Percentiles rank a stretch among this genome's conserved stretches.
Conservation (phyloP, 148 eudicot species). For the Mesembryanthemum crystallinum region DNA sequence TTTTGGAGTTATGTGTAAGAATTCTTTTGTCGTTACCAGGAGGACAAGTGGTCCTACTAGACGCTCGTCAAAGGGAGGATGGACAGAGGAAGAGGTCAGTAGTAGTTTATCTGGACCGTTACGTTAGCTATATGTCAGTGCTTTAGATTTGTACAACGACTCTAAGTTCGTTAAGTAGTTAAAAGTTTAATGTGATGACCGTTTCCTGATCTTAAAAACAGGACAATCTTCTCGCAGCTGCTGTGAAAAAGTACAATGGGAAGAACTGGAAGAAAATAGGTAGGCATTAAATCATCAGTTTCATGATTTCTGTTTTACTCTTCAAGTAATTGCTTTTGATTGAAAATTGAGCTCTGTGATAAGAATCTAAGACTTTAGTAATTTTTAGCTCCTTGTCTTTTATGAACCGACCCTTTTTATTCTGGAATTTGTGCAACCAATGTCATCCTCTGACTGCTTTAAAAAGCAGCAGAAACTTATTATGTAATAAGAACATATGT, state of each 20-base stretch:
- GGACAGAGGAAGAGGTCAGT: conserved; percentile 89
- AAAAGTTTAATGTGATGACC: not conserved
- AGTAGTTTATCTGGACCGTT: not conserved
- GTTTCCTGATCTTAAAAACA: conserved; percentile 22
- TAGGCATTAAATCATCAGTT: conserved; percentile 17
- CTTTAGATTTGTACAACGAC: not conserved
- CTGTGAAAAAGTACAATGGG: conserved; percentile 51
- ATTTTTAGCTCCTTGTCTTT: not conserved
- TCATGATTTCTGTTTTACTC: not conserved
- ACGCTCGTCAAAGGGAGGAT: conserved; percentile 78
- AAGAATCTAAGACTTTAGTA: not conserved
- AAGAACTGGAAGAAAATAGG: conserved; percentile 89
- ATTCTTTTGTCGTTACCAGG: conserved; percentile 16
- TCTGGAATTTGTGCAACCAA: not conserved
- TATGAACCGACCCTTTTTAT: not conserved
- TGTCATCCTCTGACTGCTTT: too few relatives aligned
- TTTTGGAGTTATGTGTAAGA: not conserved
- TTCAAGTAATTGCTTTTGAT: not conserved
- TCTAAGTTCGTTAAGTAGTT: not conserved
- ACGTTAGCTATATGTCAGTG: not conserved
- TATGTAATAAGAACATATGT: not conserved
- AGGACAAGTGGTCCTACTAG: conserved; percentile 41
- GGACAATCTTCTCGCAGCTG: conserved; percentile 56
- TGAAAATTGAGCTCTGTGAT: not conserved
- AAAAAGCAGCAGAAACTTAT: too few relatives aligned